These are phyloP conservation scores for Wallacemonas sp. DNA, from an alignment of 208 protist species.

Conservation along the genomic window DNA sequence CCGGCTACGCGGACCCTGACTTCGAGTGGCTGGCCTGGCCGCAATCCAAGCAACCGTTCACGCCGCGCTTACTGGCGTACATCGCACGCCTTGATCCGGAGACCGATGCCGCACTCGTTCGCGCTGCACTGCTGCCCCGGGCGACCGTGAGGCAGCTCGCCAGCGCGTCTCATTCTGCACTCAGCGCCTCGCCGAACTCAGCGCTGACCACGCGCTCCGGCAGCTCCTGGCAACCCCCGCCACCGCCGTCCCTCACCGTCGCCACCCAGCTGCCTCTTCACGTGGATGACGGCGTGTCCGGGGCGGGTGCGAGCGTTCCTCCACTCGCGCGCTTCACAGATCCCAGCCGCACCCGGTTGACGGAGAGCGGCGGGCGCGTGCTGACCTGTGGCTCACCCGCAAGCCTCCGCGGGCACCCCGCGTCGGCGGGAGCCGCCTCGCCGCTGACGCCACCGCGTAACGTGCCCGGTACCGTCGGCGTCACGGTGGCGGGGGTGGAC, in stretches of 20 bases:
- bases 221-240: neutral
- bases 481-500: no score
- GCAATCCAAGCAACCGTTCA: slow-evolving; percentile 68
- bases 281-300: no score
- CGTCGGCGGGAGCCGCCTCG: no score
- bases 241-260: neutral
- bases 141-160: neutral
- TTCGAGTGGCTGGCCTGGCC: slow-evolving; percentile 86
- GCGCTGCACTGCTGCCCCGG: slow-evolving; percentile 22
- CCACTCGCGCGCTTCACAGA: no score
- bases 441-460: no score
- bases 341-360: no score
- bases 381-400: no score
- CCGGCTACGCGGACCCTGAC: slow-evolving; percentile 70
- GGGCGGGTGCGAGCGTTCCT: no score
- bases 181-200: neutral
- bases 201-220: neutral
- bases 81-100: slow-evolving; percentile 49
- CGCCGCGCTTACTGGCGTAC: slow-evolving; percentile 34
- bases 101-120: slow-evolving; percentile 53
- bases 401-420: no score
- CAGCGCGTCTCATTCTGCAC: neutral
- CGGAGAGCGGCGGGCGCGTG: no score
- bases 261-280: no score
- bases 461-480: no score